A percentile compares a stretch with the other conserved stretches of the same genome.
These are phyloP conservation scores for Ceratorhiza oryzae-sativae DNA, from an alignment of 1,284 basidiomycete species.

Conservation along the genomic window DNA sequence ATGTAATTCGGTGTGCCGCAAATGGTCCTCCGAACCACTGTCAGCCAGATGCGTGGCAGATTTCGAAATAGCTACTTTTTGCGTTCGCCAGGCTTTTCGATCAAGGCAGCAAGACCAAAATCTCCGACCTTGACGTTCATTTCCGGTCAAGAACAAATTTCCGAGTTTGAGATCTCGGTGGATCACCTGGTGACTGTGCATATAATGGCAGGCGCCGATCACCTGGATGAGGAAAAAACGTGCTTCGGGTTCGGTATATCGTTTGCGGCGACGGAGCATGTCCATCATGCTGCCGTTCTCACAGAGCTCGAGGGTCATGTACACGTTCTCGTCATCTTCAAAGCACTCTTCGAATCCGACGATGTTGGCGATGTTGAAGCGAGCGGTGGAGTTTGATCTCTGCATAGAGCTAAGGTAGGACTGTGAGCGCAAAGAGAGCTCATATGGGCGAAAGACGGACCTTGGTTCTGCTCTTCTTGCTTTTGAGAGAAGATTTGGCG, in stretches of 20 bases:
- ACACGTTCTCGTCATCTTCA: slow-evolving; percentile 94
- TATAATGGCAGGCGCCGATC: slow-evolving; percentile 94
- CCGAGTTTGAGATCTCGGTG: slow-evolving; percentile 96
- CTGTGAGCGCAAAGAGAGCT: slow-evolving; percentile 43
- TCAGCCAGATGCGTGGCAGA: neutral
- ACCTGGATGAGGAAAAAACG: slow-evolving; percentile 94
- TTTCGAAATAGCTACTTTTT: slow-evolving; percentile 70
- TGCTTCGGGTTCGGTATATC: slow-evolving; percentile 92
- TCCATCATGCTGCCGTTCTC: slow-evolving; percentile 86
- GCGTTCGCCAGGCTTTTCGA: slow-evolving; percentile 94
- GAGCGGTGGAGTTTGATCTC: slow-evolving; percentile 98
- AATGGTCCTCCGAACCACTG: slow-evolving; percentile 67
- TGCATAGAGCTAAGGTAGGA: slow-evolving; percentile 76
- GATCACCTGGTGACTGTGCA: slow-evolving; percentile 96
- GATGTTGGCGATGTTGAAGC: slow-evolving; percentile 90
- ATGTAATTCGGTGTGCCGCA: slow-evolving; percentile 99
- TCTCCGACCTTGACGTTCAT: slow-evolving; percentile 99
- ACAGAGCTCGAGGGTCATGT: slow-evolving; percentile 96
- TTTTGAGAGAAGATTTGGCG: slow-evolving; percentile 81
- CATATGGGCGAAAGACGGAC: slow-evolving; percentile 53
- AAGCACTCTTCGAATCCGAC: slow-evolving; percentile 94
- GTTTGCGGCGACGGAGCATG: slow-evolving; percentile 85
- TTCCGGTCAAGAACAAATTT: slow-evolving; percentile 90
- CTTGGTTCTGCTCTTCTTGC: slow-evolving; percentile 93
- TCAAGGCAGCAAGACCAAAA: slow-evolving; percentile 95